phyloP scores from a whole-genome alignment of 306 rosid species.

The Sicyos baderoa region DNA sequence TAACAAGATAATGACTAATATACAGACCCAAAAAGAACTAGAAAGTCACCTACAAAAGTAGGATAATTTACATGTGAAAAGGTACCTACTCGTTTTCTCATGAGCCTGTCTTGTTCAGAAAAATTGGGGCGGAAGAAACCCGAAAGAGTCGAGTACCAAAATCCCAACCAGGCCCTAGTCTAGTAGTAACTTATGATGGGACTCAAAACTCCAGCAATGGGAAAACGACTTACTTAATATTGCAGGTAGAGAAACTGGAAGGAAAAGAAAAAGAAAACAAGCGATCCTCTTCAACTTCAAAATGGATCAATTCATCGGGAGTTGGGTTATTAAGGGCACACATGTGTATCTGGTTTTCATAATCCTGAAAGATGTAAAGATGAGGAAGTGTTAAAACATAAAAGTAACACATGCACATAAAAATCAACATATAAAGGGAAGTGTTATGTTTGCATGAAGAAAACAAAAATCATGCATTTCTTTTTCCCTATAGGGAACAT shows the following conservation, averaged over 20 bases:
- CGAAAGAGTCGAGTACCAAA: slow-evolving; percentile 1
- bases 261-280: background rate
- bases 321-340: slow-evolving; percentile 5
- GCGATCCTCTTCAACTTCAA: background rate
- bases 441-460: background rate
- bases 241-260: background rate
- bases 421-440: background rate
- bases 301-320: slow-evolving; percentile 6
- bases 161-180: background rate
- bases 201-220: background rate
- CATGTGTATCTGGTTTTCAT: slow-evolving; percentile 5
- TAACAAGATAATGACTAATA: background rate
- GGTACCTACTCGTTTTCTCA: background rate
- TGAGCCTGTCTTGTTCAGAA: no score
- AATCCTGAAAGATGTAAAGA: slow-evolving; percentile 20
- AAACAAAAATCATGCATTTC: background rate
- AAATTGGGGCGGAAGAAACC: background rate
- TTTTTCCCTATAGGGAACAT: no score
- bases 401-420: background rate
- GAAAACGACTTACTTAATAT: background rate
- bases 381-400: background rate
- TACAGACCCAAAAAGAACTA: background rate
- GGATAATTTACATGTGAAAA: background rate
- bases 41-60: background rate
- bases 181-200: slow-evolving; percentile 1